Conservation (phyloP, 441 rosid genomes). For the Populus hybrid region DNA sequence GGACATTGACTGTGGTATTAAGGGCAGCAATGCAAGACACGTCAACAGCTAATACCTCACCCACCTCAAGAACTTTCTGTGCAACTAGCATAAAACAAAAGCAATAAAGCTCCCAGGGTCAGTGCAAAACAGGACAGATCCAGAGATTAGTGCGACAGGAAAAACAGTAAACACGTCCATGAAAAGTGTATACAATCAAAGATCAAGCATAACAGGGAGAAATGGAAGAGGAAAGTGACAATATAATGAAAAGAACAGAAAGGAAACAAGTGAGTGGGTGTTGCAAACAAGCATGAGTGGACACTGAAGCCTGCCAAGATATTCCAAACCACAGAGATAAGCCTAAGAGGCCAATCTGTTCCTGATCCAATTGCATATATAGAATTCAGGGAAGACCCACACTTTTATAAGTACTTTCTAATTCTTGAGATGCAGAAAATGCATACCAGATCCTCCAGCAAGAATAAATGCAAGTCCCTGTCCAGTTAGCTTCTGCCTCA, state of each 20-base stretch:
- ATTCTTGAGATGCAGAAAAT: constrained; percentile 7
- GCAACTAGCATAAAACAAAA: constrained; percentile 50
- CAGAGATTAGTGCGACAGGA: not conserved
- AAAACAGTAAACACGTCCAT: not conserved
- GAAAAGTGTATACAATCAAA: not conserved
- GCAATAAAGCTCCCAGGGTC: constrained; percentile 13
- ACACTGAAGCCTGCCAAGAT: constrained; percentile 4
- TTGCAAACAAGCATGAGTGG: not conserved
- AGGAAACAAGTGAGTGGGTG: constrained; percentile 3
- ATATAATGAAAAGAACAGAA: not conserved
- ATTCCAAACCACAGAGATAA: not conserved
- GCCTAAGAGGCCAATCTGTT: not conserved
- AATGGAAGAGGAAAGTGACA: not conserved
- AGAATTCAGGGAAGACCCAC: not conserved
- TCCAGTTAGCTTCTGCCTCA: constrained; percentile 87
- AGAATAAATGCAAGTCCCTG: constrained; percentile 94
- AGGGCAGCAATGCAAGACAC: constrained; percentile 83
- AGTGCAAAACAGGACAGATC: not conserved
- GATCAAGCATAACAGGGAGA: not conserved
- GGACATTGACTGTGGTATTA: constrained; percentile 67
- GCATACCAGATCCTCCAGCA: constrained; percentile 97
- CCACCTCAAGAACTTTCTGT: constrained; percentile 93
- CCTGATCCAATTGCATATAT: constrained; percentile 1
- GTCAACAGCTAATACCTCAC: constrained; percentile 80
- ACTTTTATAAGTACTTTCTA: not conserved